phyloP scores from a whole-genome alignment of 331 rosid genomes.

The Malus hybrid region DNA sequence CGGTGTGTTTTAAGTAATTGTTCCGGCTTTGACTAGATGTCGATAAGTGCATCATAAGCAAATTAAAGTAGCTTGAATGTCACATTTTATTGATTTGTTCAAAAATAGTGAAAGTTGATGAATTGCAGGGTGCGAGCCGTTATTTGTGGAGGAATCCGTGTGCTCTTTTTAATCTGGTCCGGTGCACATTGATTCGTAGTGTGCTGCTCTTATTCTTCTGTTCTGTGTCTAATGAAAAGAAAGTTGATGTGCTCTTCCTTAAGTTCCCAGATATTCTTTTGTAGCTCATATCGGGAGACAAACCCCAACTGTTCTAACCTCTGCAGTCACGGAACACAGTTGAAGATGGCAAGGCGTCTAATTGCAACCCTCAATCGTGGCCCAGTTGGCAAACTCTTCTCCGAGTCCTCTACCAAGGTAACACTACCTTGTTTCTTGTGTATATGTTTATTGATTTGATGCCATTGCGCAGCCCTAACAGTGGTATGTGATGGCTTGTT shows the following conservation, averaged over 20 bases:
- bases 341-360: slow-evolving; percentile 10
- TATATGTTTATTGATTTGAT: background rate
- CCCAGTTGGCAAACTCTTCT: background rate
- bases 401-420: slow-evolving; percentile 4
- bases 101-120: background rate
- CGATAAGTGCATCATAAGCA: background rate
- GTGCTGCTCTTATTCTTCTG: background rate
- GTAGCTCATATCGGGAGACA: background rate
- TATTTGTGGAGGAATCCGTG: background rate
- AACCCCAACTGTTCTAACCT: background rate
- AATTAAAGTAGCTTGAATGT: background rate
- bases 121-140: background rate
- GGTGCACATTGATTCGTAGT: background rate
- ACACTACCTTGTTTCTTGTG: background rate
- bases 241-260: background rate
- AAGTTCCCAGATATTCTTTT: background rate
- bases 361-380: background rate
- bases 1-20: background rate
- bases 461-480: background rate
- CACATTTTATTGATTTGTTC: background rate
- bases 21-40: background rate
- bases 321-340: background rate
- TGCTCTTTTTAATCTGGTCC: background rate
- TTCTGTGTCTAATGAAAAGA: background rate
- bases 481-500: background rate